Percentiles rank a stretch among this genome's conserved stretches.
These are phyloP conservation scores for Citrullus colocynthis DNA, from an alignment of 306 rosid species.

Conservation along the genomic window DNA sequence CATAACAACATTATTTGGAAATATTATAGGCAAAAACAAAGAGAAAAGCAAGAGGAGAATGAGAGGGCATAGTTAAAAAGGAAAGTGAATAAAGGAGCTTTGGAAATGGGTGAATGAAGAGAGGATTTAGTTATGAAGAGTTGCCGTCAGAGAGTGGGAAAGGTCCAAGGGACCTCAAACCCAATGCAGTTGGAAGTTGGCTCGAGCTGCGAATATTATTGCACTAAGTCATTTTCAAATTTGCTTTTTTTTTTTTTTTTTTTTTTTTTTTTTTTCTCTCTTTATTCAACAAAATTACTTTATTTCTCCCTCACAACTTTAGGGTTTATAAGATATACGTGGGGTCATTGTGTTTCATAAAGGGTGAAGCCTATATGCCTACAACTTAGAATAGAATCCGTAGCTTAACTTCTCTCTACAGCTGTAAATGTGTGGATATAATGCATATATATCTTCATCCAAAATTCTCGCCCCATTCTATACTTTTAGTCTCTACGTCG, in stretches of 20 bases:
- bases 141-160: background rate
- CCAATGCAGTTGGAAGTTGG: background rate
- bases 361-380: background rate
- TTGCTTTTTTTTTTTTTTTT: background rate
- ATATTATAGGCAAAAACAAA: background rate
- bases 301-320: background rate
- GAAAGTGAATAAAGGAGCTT: background rate
- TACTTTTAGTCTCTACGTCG: background rate
- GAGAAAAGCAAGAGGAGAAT: background rate
- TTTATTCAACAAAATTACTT: background rate
- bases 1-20: background rate
- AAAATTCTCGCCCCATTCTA: background rate
- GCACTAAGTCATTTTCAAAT: constrained; percentile 13
- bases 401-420: background rate
- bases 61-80: too few relatives aligned
- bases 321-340: background rate
- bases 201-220: background rate
- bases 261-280: background rate
- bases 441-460: background rate
- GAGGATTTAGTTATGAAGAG: background rate
- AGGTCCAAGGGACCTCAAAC: background rate
- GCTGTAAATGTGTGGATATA: background rate
- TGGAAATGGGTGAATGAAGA: background rate
- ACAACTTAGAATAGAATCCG: background rate
- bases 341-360: constrained; percentile 14